Evolutionary conservation across 2,329 filamentous ascomycete species (phyloP).

Genomic region (Curvularia hawaiiensis): DNA sequence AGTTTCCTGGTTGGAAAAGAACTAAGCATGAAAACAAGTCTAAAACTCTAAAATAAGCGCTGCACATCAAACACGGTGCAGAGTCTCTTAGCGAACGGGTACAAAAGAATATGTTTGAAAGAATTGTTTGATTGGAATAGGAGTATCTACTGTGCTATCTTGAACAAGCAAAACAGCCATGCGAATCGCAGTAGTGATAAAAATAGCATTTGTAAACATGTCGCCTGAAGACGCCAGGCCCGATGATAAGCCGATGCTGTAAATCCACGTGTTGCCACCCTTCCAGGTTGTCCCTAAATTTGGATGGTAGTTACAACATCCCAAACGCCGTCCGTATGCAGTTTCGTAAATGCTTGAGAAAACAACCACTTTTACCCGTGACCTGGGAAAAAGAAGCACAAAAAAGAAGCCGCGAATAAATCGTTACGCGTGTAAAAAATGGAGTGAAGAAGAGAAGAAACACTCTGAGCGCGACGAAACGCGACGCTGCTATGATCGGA

Average conservation of each 20-base stretch:
- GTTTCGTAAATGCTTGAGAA: constrained; percentile 28
- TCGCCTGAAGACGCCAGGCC: constrained; percentile 7
- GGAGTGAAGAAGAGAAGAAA: background rate
- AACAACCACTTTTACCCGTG: background rate
- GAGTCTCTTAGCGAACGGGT: background rate
- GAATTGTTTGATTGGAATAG: background rate
- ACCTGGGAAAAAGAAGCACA: constrained; percentile 4
- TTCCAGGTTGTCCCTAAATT: constrained; percentile 1
- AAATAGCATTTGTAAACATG: constrained; percentile 1
- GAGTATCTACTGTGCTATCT: background rate
- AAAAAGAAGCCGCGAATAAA: constrained; percentile 1
- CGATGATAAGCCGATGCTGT: constrained; percentile 8
- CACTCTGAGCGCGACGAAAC: background rate
- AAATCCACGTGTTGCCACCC: constrained; percentile 2
- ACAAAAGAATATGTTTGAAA: background rate
- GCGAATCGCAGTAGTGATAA: background rate
- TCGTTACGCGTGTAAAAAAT: constrained; percentile 3
- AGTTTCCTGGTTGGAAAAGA: background rate
- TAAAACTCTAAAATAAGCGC: constrained; percentile 19
- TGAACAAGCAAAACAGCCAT: background rate
- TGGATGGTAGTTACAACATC: background rate
- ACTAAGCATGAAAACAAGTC: constrained; percentile 26
- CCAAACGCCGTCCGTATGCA: constrained; percentile 39
- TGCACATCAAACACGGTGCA: background rate
- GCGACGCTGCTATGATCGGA: constrained; percentile 29